Evolutionary conservation across 1,139 yeast genomes (phyloP).

Genomic region (Sugiyamaella sp.): DNA sequence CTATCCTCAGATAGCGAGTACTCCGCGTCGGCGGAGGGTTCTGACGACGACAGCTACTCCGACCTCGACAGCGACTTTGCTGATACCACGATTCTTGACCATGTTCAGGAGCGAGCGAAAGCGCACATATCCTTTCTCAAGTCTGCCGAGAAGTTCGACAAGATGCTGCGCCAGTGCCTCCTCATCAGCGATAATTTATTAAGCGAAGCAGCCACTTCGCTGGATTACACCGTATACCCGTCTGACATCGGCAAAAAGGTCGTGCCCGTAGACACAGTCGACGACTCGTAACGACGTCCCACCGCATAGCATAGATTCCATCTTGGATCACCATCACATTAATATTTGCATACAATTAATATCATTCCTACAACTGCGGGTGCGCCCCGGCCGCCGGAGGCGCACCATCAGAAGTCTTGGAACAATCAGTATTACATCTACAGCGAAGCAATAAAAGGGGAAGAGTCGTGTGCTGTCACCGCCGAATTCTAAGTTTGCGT

Average conservation of each 20-base stretch:
- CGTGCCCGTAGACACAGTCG: constrained; percentile 14
- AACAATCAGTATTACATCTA: too few species aligned
- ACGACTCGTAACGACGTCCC: constrained; percentile 7
- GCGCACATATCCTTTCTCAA: constrained; percentile 33
- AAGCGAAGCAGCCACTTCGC: constrained; percentile 29
- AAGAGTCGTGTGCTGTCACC: background rate
- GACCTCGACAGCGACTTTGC: constrained; percentile 17
- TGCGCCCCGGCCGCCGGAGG: constrained; percentile 6
- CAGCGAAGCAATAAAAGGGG: background rate
- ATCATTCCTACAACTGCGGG: background rate
- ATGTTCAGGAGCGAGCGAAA: constrained; percentile 25
- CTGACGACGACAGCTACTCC: constrained; percentile 19
- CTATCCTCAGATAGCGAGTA: too few species aligned
- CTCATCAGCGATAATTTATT: constrained; percentile 31
- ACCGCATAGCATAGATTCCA: background rate
- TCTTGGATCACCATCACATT: background rate
- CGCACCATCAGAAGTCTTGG: too few species aligned
- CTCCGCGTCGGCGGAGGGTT: constrained; percentile 19
- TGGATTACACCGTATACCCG: constrained; percentile 31
- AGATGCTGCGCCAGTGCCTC: constrained; percentile 31
- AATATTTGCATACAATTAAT: background rate
- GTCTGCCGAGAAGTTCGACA: constrained; percentile 31
- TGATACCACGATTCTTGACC: constrained; percentile 6
- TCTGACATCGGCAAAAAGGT: constrained; percentile 29
- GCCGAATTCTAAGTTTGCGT: constrained; percentile 11